Conservation (phyloP, 805 yeast species). For the Kluyveromyces starmeri region DNA sequence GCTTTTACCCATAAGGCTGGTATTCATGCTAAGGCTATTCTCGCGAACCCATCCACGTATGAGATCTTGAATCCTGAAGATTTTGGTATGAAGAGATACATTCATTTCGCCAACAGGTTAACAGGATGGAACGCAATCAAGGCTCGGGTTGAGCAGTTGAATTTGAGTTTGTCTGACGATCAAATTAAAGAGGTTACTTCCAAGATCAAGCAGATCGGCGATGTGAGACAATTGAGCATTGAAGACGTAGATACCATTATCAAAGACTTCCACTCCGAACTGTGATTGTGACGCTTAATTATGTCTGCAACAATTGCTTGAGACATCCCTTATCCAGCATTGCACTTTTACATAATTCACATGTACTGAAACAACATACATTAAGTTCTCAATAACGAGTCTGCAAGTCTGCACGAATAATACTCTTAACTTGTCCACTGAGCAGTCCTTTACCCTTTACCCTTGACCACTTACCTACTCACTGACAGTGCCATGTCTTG, state of each 20-base stretch:
- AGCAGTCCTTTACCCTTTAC: too few species aligned
- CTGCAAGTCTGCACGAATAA: too few species aligned
- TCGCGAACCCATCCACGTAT: constrained; percentile 96
- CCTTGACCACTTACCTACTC: too few species aligned
- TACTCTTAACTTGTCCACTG: too few species aligned
- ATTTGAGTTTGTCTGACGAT: constrained; percentile 79
- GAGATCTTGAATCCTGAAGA: constrained; percentile 92
- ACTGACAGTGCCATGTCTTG: too few species aligned
- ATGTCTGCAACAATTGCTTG: too few species aligned
- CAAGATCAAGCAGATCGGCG: constrained; percentile 91
- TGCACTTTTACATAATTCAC: too few species aligned
- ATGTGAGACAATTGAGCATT: constrained; percentile 84
- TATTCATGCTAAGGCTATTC: constrained; percentile 96
- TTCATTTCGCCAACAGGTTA: constrained; percentile 93
- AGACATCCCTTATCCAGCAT: too few species aligned
- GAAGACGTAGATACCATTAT: constrained; percentile 97
- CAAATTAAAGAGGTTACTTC: constrained; percentile 92
- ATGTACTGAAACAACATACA: too few species aligned
- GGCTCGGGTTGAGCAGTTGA: constrained; percentile 94
- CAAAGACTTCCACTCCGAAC: constrained; percentile 79
- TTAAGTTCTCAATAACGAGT: too few species aligned
- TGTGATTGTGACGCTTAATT: too few species aligned
- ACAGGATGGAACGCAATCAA: constrained; percentile 99
- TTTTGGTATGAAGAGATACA: constrained; percentile 91
- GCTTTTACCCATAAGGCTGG: constrained; percentile 99